Percentiles rank a stretch among this genome's conserved stretches.
These are phyloP conservation scores for Hydrangea macrophylla DNA, from an alignment of 148 eudicot genomes.

Conservation along the genomic window DNA sequence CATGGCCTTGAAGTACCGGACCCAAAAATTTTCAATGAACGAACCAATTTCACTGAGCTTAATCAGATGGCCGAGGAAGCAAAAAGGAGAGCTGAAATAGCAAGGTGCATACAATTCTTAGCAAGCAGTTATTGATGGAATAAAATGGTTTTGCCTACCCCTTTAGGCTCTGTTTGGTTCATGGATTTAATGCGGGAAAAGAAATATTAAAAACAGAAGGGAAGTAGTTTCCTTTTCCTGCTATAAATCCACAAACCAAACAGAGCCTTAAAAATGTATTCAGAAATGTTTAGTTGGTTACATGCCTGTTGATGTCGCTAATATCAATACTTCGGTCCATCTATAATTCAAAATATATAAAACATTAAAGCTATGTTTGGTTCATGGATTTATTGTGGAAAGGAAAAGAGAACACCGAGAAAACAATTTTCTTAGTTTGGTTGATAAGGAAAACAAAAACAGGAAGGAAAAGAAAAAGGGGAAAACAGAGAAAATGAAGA, in stretches of 20 bases:
- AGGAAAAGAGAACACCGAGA: no score
- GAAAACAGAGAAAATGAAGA: no score
- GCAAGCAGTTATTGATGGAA: neutral
- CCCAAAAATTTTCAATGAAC: slow-evolving; percentile 58
- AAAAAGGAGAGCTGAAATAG: slow-evolving; percentile 89
- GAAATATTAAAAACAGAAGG: no score
- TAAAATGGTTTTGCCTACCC: neutral
- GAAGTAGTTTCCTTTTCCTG: no score
- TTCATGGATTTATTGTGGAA: no score
- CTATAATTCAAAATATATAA: no score
- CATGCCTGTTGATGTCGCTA: neutral
- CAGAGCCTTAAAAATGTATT: neutral
- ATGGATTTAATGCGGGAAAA: no score
- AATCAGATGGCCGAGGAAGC: slow-evolving; percentile 97
- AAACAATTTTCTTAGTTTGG: no score
- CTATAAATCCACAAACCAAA: no score
- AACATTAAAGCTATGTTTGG: no score
- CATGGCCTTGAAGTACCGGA: slow-evolving; percentile 85
- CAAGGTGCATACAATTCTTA: slow-evolving; percentile 42
- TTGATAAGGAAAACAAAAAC: no score
- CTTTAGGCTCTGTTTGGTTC: neutral
- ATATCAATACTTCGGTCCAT: neutral
- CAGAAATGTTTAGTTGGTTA: neutral
- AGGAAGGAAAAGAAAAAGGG: no score
- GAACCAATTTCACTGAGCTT: slow-evolving; percentile 61